Conservation (phyloP, 2,329 filamentous ascomycete genomes). For the Xylariaceae sp. region DNA sequence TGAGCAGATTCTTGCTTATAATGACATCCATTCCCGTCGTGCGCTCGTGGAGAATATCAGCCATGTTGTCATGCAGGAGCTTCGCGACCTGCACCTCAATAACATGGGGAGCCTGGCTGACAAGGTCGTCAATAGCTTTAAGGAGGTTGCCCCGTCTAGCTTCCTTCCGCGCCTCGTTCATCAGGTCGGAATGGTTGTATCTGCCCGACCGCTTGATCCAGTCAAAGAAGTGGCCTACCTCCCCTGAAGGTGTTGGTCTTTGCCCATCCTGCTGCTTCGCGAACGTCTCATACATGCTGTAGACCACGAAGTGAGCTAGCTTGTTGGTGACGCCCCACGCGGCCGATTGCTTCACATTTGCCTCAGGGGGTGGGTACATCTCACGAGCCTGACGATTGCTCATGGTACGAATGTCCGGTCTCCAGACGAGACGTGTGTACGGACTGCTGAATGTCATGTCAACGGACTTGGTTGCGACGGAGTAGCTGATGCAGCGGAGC, state of each 20-base stretch:
- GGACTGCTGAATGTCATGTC: constrained; percentile 7
- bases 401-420: constrained; percentile 7
- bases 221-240: background rate
- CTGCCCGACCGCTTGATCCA: background rate
- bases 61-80: constrained; percentile 1
- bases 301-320: background rate
- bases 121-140: background rate
- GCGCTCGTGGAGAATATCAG: constrained; percentile 1
- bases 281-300: background rate
- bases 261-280: background rate
- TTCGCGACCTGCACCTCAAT: background rate
- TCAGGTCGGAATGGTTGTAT: background rate
- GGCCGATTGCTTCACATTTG: background rate
- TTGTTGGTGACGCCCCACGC: background rate
- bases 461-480: background rate
- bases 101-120: background rate
- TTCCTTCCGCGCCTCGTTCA: background rate
- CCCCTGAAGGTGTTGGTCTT: background rate
- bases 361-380: background rate
- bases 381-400: background rate
- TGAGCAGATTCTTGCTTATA: background rate
- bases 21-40: background rate
- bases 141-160: background rate
- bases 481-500: background rate
- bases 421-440: constrained; percentile 16